Evolutionary conservation across 257 asterid genomes (phyloP), one percentile per base, ranked within the genome.

Genomic region (Petunia axillaris): DNA sequence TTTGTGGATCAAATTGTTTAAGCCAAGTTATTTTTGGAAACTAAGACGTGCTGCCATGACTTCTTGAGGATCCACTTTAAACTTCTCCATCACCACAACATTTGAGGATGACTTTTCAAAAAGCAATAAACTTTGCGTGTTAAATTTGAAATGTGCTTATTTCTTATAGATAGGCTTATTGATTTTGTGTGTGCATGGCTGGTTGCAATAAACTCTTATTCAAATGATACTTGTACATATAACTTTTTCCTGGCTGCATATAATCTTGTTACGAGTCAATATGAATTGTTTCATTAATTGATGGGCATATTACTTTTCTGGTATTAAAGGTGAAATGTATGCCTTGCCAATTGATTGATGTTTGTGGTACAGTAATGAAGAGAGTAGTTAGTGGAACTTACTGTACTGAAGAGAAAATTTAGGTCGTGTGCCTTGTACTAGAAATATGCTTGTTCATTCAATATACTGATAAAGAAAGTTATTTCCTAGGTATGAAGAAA

Each of bases 401-500:
- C 4, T 48, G n/a, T 71, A 6, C 60, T 50, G 77, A 35, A 71
- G 77, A 39, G 5, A 48, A 10, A 10, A 11, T 59, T 50, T 71
- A 11, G 44, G 43, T 71, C 62, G 0, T 50, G 11, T 48, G 44
- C 25, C 62, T 71, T 71, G 36, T 25, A 5, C 44, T 10, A 71
- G 35, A 25, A 71, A 35, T 25, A 48, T 70, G 77, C 60, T 71
- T 48, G 15, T 1, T 35, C n/a, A 71, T 71, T 35, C 62, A 71
- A 71, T 48, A 53, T 71, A 60, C 44, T 71, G 62, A 71, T 71
- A 0, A 44, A 35, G 3, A 48, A 48, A 48, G 48, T 48, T 35
- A 48, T 71, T 2, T 25, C 25, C 35, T 71, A 96, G 99, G 99
- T 96, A 96, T 75, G 97, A 91, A 8, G 99, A 96, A 82, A 79